These are phyloP conservation scores for Protomyces macrosporus DNA, from an alignment of 1,139 yeast species.

Conservation along the genomic window DNA sequence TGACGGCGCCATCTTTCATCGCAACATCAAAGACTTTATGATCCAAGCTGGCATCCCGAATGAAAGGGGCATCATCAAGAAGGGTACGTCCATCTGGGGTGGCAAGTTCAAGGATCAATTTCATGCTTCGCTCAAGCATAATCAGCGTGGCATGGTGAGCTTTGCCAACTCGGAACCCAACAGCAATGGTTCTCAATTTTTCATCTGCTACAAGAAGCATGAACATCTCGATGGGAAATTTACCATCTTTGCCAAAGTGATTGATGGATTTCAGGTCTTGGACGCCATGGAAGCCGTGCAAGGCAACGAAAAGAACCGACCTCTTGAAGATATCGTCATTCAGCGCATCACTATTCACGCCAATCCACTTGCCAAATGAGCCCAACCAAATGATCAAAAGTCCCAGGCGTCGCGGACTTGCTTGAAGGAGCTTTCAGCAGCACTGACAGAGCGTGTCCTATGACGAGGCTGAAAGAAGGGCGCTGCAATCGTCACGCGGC, in stretches of 20 bases:
- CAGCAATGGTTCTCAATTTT: constrained; percentile 46
- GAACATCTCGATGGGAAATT: constrained; percentile 51
- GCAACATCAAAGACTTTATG: constrained; percentile 42
- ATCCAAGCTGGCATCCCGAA: constrained; percentile 26
- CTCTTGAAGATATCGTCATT: constrained; percentile 41
- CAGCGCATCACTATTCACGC: constrained; percentile 44
- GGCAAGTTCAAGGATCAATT: constrained; percentile 50
- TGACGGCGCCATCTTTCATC: constrained; percentile 42
- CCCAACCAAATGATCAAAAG: not conserved
- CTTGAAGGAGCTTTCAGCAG: not conserved
- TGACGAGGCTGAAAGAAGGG: not conserved
- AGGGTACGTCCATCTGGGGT: constrained; percentile 52
- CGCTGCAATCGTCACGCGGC: not conserved
- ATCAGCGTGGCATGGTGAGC: constrained; percentile 43
- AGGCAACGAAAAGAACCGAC: constrained; percentile 44
- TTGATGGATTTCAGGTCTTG: constrained; percentile 43
- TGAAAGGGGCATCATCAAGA: constrained; percentile 47
- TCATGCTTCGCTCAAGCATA: constrained; percentile 43
- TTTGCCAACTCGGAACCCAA: constrained; percentile 49
- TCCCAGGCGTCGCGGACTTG: not conserved
- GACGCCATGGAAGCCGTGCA: constrained; percentile 41
- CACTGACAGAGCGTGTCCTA: not conserved
- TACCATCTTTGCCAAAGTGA: constrained; percentile 53
- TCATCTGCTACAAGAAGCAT: constrained; percentile 43
- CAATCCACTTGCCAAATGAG: constrained; percentile 38